Base-by-base conservation (phyloP, 1,139 yeast genomes). In the Chernovozyma aurita region DNA sequence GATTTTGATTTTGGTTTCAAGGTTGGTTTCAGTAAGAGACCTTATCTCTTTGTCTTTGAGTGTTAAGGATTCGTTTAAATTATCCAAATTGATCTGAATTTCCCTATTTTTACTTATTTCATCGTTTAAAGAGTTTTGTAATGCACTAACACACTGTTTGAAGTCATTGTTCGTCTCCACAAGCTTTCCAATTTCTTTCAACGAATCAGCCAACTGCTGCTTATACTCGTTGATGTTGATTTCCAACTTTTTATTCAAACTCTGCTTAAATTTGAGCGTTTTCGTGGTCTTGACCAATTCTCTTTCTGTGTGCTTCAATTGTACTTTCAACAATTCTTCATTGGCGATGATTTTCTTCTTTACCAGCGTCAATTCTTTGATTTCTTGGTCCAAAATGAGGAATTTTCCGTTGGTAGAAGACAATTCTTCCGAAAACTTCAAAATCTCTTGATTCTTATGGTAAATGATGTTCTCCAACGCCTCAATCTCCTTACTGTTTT, bases 211-310 rank as follows among this genome's bases (percentile, higher is more conserved):
- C 31, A 42, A 31, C 30, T 47, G 41, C 24, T 36, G 34, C 25
- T 44, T 40, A 35, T 34, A 42, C 35, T 34, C 43, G 27, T 28
- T 42, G 33, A 34, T 32, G 31, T 36, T 30, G n/a, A 32, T 33
- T 14, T 41, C 43, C 11, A 38, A 37, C 13, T 37, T 36, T 4
- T 21, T 26, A 4, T 26, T 18, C n/a, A 39, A 33, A 26, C 42
- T 45, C 28, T 57, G 59, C 34, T 53, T 57, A 11, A 52, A 43
- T 36, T 52, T 59, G 32, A 52, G 47, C 26, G 47, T 54, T 41
- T 62, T 61, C 4, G 55, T 52, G 13, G 58, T 41, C 2, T 61
- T 55, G 2, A 63, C 61, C 25, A 61, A 46, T 36, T 63, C 68
- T 16, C 60, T 44, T 27, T 60, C 63, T 37, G 53, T 52, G 35